A percentile compares a stretch with the other conserved stretches of the same genome.
phyloP scores from a whole-genome alignment of 331 rosid genomes.

The Rosa hybrid region DNA sequence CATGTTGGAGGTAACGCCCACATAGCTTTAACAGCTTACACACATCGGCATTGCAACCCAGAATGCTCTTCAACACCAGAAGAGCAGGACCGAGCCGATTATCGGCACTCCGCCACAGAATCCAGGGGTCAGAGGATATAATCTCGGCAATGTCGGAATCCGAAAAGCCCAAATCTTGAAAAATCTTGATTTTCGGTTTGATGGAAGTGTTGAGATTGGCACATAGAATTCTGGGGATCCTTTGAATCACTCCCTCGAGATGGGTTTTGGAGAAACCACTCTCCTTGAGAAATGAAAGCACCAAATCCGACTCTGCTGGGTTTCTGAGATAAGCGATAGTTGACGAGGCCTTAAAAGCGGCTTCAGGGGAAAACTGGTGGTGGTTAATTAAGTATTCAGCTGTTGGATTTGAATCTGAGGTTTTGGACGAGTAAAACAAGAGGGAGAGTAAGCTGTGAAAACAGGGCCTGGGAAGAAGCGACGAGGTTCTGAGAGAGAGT shows the following conservation, averaged over 20 bases:
- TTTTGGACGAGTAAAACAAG: constrained; percentile 24
- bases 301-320: constrained; percentile 16
- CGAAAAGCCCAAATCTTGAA: constrained; percentile 36
- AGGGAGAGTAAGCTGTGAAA: constrained; percentile 16
- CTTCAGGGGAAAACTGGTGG: constrained; percentile 33
- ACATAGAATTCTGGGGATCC: constrained; percentile 21
- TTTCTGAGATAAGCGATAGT: constrained; percentile 13
- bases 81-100: constrained; percentile 26
- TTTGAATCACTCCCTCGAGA: constrained; percentile 27
- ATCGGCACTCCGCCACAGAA: constrained; percentile 10
- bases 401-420: constrained; percentile 14
- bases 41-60: constrained; percentile 31
- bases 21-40: constrained; percentile 24
- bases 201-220: constrained; percentile 21
- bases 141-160: constrained; percentile 32
- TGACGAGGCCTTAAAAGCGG: constrained; percentile 34
- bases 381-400: constrained; percentile 31
- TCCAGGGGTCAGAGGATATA: constrained; percentile 35
- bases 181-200: constrained; percentile 39
- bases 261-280: constrained; percentile 35
- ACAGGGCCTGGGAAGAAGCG: constrained; percentile 1
- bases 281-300: constrained; percentile 27
- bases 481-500: constrained; percentile 8
- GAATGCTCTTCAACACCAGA: constrained; percentile 25
- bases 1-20: constrained; percentile 25